Percentiles rank a stretch among this genome's conserved stretches.
Evolutionary conservation across 345 rosid genomes (phyloP).

Genomic region (Erucastrum elatum): DNA sequence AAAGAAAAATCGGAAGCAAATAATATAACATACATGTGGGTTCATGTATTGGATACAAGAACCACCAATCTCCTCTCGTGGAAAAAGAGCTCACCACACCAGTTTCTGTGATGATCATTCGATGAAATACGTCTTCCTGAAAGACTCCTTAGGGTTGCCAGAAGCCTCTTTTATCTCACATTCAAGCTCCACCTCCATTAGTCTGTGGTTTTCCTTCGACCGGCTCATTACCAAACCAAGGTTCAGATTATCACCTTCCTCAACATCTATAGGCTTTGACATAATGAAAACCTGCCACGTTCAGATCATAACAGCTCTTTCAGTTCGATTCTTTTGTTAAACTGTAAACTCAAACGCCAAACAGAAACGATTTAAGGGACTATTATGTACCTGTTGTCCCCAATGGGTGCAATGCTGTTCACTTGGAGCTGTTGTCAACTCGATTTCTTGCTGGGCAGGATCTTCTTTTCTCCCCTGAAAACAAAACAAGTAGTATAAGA

Average conservation of each 20-base stretch:
- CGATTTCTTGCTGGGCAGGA: slow-evolving; percentile 70
- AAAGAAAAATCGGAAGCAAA: neutral
- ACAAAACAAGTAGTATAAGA: slow-evolving; percentile 12
- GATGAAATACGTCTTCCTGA: slow-evolving; percentile 59
- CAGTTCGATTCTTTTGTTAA: neutral
- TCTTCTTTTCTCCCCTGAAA: slow-evolving; percentile 75
- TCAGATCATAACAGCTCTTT: neutral
- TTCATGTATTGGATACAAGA: slow-evolving; percentile 20
- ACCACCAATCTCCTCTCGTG: neutral
- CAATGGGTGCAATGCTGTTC: slow-evolving; percentile 78
- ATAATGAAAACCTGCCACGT: slow-evolving; percentile 80
- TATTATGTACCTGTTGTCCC: slow-evolving; percentile 69
- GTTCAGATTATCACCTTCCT: slow-evolving; percentile 59
- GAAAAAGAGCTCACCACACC: slow-evolving; percentile 1
- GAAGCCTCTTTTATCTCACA: slow-evolving; percentile 60
- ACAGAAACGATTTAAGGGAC: neutral
- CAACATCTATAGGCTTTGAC: slow-evolving; percentile 49
- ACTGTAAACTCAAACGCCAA: neutral
- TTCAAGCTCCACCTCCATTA: slow-evolving; percentile 80
- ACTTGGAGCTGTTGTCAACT: slow-evolving; percentile 91
- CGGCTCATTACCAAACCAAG: slow-evolving; percentile 77
- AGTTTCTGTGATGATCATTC: slow-evolving; percentile 55
- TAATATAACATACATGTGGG: slow-evolving; percentile 18
- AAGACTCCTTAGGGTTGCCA: slow-evolving; percentile 51
- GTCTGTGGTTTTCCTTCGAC: slow-evolving; percentile 78